Conservation (phyloP, 768 basidiomycete species). For the Boletus vermiculosoides region DNA sequence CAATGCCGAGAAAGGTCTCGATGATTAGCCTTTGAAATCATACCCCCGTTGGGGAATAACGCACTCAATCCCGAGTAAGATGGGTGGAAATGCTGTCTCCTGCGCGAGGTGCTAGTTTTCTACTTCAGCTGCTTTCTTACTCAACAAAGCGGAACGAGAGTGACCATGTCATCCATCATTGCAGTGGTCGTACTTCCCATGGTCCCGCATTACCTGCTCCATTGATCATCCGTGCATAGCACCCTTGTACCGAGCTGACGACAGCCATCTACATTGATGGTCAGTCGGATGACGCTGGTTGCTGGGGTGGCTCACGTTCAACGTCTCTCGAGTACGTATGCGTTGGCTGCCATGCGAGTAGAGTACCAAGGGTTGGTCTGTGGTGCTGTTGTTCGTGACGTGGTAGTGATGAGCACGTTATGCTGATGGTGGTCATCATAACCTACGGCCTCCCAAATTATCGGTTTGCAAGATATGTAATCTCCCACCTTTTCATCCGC, state of each 20-base stretch:
- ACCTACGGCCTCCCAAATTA: no score
- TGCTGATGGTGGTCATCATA: not conserved
- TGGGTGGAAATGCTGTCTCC: not conserved
- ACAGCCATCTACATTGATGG: not conserved
- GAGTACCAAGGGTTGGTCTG: not conserved
- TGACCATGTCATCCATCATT: not conserved
- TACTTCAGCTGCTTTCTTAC: not conserved
- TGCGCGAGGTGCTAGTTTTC: not conserved
- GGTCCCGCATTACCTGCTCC: not conserved
- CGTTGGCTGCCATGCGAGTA: not conserved
- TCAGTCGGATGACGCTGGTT: constrained; percentile 7
- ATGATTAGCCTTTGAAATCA: not conserved
- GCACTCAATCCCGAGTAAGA: no score
- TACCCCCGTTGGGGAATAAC: not conserved
- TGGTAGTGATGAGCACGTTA: not conserved
- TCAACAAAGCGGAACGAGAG: not conserved
- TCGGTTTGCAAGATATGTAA: no score
- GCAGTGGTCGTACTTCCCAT: not conserved
- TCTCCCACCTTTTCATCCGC: no score
- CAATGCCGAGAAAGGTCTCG: not conserved
- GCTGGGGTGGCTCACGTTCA: constrained; percentile 6
- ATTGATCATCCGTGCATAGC: constrained; percentile 11
- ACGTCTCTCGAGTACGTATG: not conserved
- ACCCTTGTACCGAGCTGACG: not conserved
- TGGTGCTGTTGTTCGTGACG: not conserved